Evolutionary conservation across 2,329 filamentous ascomycete species (phyloP).

Genomic region (Cadophora luteo-olivacea): DNA sequence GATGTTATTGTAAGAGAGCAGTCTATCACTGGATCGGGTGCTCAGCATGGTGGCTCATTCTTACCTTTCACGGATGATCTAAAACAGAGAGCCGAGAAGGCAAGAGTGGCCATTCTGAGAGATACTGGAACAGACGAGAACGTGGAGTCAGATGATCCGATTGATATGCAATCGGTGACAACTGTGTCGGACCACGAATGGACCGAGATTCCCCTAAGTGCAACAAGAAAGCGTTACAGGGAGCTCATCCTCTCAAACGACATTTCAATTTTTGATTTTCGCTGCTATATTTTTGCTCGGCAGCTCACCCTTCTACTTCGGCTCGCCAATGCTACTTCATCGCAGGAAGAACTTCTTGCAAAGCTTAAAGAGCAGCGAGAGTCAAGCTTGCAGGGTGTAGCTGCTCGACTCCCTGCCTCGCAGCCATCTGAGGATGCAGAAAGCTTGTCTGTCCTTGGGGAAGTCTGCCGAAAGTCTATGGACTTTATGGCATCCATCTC

Average conservation of each 20-base stretch:
- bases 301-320: constrained; percentile 84
- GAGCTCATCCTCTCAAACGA: constrained; percentile 93
- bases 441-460: constrained; percentile 80
- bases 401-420: constrained; percentile 56
- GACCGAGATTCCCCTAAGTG: constrained; percentile 66
- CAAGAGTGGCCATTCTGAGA: constrained; percentile 51
- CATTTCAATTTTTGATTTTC: constrained; percentile 95
- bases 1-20: constrained; percentile 84
- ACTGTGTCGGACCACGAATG: constrained; percentile 46
- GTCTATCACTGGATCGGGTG: constrained; percentile 60
- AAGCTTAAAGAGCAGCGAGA: constrained; percentile 69
- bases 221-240: constrained; percentile 80
- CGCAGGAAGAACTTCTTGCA: constrained; percentile 65
- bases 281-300: constrained; percentile 90
- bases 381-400: constrained; percentile 61
- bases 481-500: constrained; percentile 85
- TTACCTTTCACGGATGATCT: constrained; percentile 77
- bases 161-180: constrained; percentile 57
- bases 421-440: constrained; percentile 66
- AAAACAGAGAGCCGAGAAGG: constrained; percentile 61
- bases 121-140: constrained; percentile 48
- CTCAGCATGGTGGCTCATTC: constrained; percentile 75
- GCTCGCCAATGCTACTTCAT: constrained; percentile 76
- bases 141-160: constrained; percentile 48
- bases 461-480: constrained; percentile 82